Conservation (phyloP, 2,329 filamentous ascomycete species). For the Xylaria digitata region DNA sequence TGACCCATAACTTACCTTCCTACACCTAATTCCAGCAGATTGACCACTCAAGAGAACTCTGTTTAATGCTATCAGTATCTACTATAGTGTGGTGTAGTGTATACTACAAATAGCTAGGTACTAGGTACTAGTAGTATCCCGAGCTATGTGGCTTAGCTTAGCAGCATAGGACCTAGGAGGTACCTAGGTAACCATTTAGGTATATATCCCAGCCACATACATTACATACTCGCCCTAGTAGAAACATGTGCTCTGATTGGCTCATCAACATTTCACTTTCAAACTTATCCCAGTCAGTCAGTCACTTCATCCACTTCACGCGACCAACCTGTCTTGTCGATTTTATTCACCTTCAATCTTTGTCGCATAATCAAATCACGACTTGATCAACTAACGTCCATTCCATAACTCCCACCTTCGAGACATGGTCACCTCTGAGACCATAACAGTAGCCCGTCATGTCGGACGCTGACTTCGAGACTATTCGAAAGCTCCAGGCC, state of each 20-base stretch:
- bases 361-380: slow-evolving; percentile 40
- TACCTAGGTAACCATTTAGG: neutral
- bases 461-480: slow-evolving; percentile 86
- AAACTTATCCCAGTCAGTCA: slow-evolving; percentile 23
- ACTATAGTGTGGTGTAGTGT: too few species aligned
- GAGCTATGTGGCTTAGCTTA: too few species aligned
- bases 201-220: slow-evolving; percentile 32
- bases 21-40: too few species aligned
- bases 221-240: slow-evolving; percentile 21
- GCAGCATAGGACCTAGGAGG: too few species aligned
- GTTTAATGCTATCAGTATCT: too few species aligned
- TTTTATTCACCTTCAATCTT: slow-evolving; percentile 30
- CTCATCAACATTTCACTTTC: slow-evolving; percentile 11
- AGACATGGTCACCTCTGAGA: slow-evolving; percentile 48
- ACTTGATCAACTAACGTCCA: slow-evolving; percentile 29
- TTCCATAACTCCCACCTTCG: slow-evolving; percentile 36
- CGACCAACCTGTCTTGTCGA: neutral
- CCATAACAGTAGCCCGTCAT: slow-evolving; percentile 58
- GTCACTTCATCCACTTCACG: slow-evolving; percentile 32
- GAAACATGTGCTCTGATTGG: slow-evolving; percentile 28
- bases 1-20: too few species aligned
- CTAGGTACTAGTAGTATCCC: too few species aligned
- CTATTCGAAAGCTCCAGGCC: slow-evolving; percentile 87
- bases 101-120: too few species aligned
- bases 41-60: too few species aligned